Evolutionary conservation across 352 stramenopile species (phyloP), one percentile per base, ranked within the genome.

Genomic region (Blastocystis hominis): DNA sequence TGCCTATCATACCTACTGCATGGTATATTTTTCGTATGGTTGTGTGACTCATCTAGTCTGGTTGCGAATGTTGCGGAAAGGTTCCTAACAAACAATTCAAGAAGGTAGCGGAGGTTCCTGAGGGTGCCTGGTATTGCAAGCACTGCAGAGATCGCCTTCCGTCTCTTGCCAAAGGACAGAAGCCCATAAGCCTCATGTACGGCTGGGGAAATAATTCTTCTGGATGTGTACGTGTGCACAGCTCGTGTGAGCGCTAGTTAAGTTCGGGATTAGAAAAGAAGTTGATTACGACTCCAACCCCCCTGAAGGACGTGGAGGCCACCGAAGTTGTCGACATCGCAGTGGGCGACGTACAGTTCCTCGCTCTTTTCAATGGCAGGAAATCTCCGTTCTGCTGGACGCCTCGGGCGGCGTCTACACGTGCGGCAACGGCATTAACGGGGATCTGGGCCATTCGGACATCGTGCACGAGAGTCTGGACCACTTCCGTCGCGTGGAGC

Each of bases 1-100:
- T 17, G 75, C 75, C 9, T 86, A 86, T 70, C 75, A 86, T n/a
- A 86, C 75, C 4, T 86, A 75, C 62, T 86, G 75, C 24, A 86
- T 86, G 75, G 75, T 86, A 86, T n/a, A 44, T 20, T 1, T 17
- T 6, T 42, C 3, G 15, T n/a, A 3, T 36, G 10, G 15, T 42
- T 68, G 7, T 15, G 40, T 86, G 50, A 75, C 9, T 17, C 24
- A 30, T 68, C 7, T 72, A 86, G 75, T 42, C 75, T 75, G 75
- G 75, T 30, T 86, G 75, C n/a, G 75, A 86, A 36, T 86, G 75
- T 44, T 86, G 75, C 40, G 75, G 75, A n/a, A 75, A 69, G 42
- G 62, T 75, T 1, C 75, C 75, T 17, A 86, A 86, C 42, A 78
- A 30, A 38, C 75, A 86, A 20, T 86, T 86, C 38, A 75, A 69